A percentile compares a stretch with the other conserved stretches of the same genome.
phyloP scores from a whole-genome alignment of 2,329 filamentous ascomycete species.

The Pyrenophora tritici-repentis region DNA sequence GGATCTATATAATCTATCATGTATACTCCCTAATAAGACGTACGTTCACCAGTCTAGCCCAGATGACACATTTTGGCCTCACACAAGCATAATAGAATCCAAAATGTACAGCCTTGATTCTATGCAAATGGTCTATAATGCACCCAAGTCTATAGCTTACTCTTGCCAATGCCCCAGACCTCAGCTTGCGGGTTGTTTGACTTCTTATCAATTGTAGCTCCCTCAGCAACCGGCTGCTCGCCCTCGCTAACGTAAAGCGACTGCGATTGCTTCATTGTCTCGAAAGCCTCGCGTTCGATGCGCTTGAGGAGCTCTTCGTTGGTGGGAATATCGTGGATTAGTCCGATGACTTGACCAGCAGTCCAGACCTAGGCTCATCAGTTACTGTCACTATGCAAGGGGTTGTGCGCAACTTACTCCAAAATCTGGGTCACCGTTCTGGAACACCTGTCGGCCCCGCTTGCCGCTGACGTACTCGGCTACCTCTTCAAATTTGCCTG shows the following conservation, averaged over 20 bases:
- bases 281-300: slow-evolving; percentile 54
- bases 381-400: background rate
- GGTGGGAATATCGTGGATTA: slow-evolving; percentile 59
- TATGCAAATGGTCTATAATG: too few species aligned
- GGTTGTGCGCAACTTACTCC: slow-evolving; percentile 54
- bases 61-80: too few species aligned
- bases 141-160: slow-evolving; percentile 43
- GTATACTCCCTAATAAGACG: too few species aligned
- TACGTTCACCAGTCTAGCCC: too few species aligned
- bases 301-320: slow-evolving; percentile 53
- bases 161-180: slow-evolving; percentile 51
- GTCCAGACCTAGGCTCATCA: slow-evolving; percentile 81
- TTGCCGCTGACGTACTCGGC: slow-evolving; percentile 87
- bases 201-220: slow-evolving; percentile 35
- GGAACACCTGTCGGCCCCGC: slow-evolving; percentile 86
- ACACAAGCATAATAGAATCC: too few species aligned
- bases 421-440: slow-evolving; percentile 87
- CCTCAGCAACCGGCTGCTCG: slow-evolving; percentile 25
- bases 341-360: slow-evolving; percentile 84
- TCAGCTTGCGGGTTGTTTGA: slow-evolving; percentile 50
- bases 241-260: slow-evolving; percentile 42
- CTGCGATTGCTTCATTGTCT: slow-evolving; percentile 48
- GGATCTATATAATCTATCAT: too few species aligned
- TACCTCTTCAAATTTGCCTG: slow-evolving; percentile 87
- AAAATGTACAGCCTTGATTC: too few species aligned